These are phyloP conservation scores for Citrus cavaleriei DNA, from an alignment of 345 rosid genomes.

Conservation along the genomic window DNA sequence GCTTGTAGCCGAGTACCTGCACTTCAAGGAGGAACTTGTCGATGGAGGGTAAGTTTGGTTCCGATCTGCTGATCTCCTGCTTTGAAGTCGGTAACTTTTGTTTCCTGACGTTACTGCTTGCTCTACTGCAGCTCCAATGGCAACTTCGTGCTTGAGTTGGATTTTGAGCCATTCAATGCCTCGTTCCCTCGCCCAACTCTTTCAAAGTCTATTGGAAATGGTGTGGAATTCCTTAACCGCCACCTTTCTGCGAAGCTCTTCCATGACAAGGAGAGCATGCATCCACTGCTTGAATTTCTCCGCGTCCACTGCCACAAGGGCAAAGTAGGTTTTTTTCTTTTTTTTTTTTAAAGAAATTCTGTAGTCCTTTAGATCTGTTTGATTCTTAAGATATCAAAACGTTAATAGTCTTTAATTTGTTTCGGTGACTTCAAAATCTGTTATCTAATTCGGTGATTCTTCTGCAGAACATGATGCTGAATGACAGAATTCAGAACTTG, in stretches of 20 bases:
- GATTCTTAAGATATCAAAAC: not conserved
- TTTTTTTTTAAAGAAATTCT: not conserved
- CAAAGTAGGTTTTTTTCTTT: conserved; percentile 36
- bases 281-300: conserved; percentile 84
- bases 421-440: not conserved
- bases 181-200: conserved; percentile 92
- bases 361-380: not conserved
- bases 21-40: conserved; percentile 94
- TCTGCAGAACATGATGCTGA: conserved; percentile 80
- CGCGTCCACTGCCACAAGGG: conserved; percentile 77
- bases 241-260: conserved; percentile 92
- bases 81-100: not conserved
- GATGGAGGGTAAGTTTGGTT: conserved; percentile 60
- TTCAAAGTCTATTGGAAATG: conserved; percentile 81
- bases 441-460: not conserved
- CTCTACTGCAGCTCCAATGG: conserved; percentile 53
- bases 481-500: conserved; percentile 63
- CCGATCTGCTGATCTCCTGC: not conserved
- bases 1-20: conserved; percentile 72
- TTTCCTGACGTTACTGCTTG: not conserved
- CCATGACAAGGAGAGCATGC: conserved; percentile 96
- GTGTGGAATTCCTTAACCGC: conserved; percentile 96
- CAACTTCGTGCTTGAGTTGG: conserved; percentile 83
- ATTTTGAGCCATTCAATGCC: conserved; percentile 90
- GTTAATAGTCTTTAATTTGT: not conserved